A percentile compares a stretch with the other conserved stretches of the same genome.
Evolutionary conservation across 768 basidiomycete genomes (phyloP).

Genomic region (Calocera viscosa): DNA sequence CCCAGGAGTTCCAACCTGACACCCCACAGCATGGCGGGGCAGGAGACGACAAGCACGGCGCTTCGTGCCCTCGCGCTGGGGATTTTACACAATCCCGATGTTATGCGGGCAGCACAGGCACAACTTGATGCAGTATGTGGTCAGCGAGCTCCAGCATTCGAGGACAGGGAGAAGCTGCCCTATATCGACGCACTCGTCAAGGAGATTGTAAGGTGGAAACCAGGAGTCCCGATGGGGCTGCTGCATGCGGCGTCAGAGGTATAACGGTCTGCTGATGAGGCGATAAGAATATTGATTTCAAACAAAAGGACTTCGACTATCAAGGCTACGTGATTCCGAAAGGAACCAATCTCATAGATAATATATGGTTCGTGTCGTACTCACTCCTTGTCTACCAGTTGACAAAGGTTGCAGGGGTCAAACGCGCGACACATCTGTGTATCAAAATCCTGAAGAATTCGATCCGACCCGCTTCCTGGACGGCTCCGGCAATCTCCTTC

Average conservation of each 20-base stretch:
- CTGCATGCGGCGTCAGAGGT: background rate
- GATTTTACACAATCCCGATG: background rate
- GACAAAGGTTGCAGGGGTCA: background rate
- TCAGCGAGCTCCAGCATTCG: constrained; percentile 3
- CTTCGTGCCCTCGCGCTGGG: background rate
- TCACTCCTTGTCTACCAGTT: background rate
- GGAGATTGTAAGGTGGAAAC: background rate
- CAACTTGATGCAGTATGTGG: background rate
- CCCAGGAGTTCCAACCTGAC: background rate
- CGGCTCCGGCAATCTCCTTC: background rate
- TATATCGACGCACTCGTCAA: constrained; percentile 10
- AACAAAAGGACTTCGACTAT: background rate
- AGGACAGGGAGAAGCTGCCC: constrained; percentile 9
- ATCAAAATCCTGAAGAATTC: background rate
- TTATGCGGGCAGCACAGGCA: background rate
- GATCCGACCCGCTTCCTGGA: background rate
- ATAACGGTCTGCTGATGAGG: background rate
- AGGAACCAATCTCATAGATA: constrained; percentile 12
- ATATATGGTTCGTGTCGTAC: constrained; percentile 18
- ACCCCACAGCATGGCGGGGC: background rate
- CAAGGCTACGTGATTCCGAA: constrained; percentile 15
- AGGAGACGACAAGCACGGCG: background rate
- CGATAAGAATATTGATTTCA: background rate
- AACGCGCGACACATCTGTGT: background rate
- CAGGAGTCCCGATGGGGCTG: background rate